Evolutionary conservation across 106 monocot genomes (phyloP).

Genomic region (Acanthochlamys bracteata): DNA sequence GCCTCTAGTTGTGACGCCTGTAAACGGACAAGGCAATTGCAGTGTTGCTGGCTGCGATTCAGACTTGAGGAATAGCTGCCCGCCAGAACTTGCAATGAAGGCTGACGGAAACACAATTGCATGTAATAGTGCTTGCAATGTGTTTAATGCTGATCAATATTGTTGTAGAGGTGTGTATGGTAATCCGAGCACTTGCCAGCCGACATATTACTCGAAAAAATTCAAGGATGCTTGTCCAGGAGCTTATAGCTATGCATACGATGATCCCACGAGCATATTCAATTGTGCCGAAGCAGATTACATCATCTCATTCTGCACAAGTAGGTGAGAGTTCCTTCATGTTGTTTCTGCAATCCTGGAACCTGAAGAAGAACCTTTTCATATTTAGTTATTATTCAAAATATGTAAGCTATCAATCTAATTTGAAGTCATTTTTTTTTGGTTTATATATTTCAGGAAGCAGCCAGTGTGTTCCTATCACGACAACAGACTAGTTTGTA

Average conservation of each 20-base stretch:
- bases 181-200: conserved; percentile 50
- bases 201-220: conserved; percentile 68
- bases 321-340: conserved; percentile 23
- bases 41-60: conserved; percentile 55
- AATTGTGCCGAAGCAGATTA: conserved; percentile 61
- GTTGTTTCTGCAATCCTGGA: not conserved
- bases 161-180: conserved; percentile 66
- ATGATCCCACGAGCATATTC: conserved; percentile 74
- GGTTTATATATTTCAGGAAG: conserved; percentile 27
- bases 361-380: no score
- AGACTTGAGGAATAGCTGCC: conserved; percentile 50
- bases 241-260: conserved; percentile 87
- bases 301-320: conserved; percentile 64
- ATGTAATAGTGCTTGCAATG: conserved; percentile 81
- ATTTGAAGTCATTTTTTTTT: not conserved
- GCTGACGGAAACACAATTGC: conserved; percentile 41
- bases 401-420: not conserved
- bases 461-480: conserved; percentile 67
- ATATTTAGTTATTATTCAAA: not conserved
- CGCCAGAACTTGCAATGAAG: conserved; percentile 51
- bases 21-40: conserved; percentile 57
- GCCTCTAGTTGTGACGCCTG: conserved; percentile 55
- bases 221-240: conserved; percentile 68
- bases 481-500: conserved; percentile 51
- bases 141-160: conserved; percentile 73